Base-by-base conservation (phyloP, 2,329 filamentous ascomycete genomes). In the Corinectria fuckeliana region DNA sequence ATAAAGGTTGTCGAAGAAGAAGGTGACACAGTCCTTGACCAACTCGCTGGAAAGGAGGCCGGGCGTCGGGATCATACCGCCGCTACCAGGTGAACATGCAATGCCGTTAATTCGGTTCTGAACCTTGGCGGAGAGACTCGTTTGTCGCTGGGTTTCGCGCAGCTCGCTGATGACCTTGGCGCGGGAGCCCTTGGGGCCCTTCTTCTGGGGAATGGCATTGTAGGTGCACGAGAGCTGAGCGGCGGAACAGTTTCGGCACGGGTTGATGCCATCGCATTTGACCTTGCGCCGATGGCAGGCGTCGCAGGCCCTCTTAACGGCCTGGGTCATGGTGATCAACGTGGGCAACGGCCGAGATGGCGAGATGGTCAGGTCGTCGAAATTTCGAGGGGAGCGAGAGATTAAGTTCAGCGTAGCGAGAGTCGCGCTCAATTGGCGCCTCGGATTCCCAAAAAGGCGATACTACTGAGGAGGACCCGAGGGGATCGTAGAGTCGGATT, bases 91-190 rank as follows among this genome's bases (percentile, higher is more conserved):
- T 28, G 82, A 77, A 60, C 77, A 81, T 48, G 77, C 75, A 65
- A 85, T 78, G 62, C 85, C 85, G 64, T 86, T 85, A 58, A 88
- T 76, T 64, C 85, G 82, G 69, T 82, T 85, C 66, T 88, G 85
- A 14, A 88, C 81, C 72, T 85, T 87, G 64, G 82, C 82, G 1
- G 85, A 84, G 20, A 89, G 81, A 60, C 85, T 88, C 16, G 85
- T 87, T 71, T 88, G 85, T 66, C 87, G 84, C 69, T 91, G 88
- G 0, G 81, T 89, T 70, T 89, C 87, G 65, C 89, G 84, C 61
- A 92, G 74, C 71, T 91, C 88, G 70, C 88, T 91, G 74, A 92
- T 90, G 58, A 92, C 88, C 75, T 91, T 92, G 50, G 90, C 90
- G 61, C 88, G 81, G 28, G 87, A 90, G 64, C 89, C 89, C 76